Evolutionary conservation across 306 rosid species (phyloP), one percentile per base, ranked within the genome.

Genomic region (Comarum palustre): DNA sequence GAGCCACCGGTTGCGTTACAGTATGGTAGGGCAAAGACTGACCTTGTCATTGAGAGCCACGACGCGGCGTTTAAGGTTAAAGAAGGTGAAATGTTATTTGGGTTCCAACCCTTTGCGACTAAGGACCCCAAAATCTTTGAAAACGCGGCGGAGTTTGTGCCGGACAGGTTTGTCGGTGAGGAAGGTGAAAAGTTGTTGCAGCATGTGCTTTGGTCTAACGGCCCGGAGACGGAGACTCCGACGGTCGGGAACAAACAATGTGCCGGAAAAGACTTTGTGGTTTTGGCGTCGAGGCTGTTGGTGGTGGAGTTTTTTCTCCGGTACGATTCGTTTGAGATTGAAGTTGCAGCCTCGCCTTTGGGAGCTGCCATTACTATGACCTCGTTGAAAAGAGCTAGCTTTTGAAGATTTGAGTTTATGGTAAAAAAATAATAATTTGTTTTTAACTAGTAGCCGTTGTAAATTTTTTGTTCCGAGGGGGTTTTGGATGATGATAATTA

Each of bases 191-290:
- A 66, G 65, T 27, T 94, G 79, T 70, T 94, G 67, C 75, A 88
- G 74, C 78, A 94, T 68, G 99, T 94, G 80, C 12, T 94, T 1
- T 94, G 97, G 99, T 94, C 99, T 1, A 94, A 94, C 66, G 99
- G 99, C 0, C 93, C 87, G 3, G 96, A 94, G 77, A 84, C 88
- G 0, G 95, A 91, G 38, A 13, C n/a, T 2, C 88, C 99, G 0
- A 75, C 76, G 0, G 80, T 78, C 3, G 81, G 25, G 2, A 85
- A 94, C 82, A 94, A 94, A 41, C 97, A 94, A 48, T 94, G 99
- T 72, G 95, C 88, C 0, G 99, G 99, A 0, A 94, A 94, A 72
- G 96, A 89, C 64, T 87, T 94, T 3, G 91, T 87, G 24, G 72
- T 85, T 0, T 46, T 89, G 80, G 73, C 80, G 14, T 65, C 97